These are phyloP conservation scores for Rhodotorula sphaerocarpa DNA, from an alignment of 768 basidiomycete genomes.

Conservation along the genomic window DNA sequence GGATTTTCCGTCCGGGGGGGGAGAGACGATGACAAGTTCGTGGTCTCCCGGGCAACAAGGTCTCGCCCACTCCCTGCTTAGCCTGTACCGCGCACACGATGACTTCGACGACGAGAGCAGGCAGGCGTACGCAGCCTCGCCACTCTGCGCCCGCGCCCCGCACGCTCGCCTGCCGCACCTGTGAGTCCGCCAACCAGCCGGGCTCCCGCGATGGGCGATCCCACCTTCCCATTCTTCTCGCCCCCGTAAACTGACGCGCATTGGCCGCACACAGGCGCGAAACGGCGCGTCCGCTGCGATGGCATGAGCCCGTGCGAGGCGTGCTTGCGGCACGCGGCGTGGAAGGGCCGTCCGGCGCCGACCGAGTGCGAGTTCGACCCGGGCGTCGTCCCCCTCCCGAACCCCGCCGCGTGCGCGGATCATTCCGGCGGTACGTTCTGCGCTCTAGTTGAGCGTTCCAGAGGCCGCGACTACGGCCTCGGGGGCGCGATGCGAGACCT, in stretches of 20 bases:
- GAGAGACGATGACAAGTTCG: too few species aligned
- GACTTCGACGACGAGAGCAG: not conserved
- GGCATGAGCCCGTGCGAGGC: conserved; percentile 16
- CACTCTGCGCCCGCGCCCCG: not conserved
- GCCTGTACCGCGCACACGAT: not conserved
- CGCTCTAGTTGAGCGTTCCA: too few species aligned
- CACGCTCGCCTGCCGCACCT: not conserved
- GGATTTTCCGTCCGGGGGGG: too few species aligned
- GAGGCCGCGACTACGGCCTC: too few species aligned
- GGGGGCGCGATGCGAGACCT: too few species aligned
- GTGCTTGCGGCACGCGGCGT: conserved; percentile 21
- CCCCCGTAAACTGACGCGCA: too few species aligned
- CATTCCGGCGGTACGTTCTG: not conserved
- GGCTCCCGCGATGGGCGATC: not conserved
- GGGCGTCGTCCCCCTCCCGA: not conserved
- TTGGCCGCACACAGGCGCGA: conserved; percentile 14
- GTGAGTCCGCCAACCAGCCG: not conserved
- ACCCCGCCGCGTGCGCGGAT: too few species aligned
- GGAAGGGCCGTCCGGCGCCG: conserved; percentile 17
- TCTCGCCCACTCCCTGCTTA: too few species aligned
- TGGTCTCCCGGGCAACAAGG: too few species aligned
- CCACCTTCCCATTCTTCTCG: not conserved
- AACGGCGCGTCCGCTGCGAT: conserved; percentile 12
- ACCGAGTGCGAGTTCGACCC: conserved; percentile 9
- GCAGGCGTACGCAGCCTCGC: not conserved